Conservation (phyloP, 2,329 filamentous ascomycete species). For the Hawksworthiomyces lignivorus region DNA sequence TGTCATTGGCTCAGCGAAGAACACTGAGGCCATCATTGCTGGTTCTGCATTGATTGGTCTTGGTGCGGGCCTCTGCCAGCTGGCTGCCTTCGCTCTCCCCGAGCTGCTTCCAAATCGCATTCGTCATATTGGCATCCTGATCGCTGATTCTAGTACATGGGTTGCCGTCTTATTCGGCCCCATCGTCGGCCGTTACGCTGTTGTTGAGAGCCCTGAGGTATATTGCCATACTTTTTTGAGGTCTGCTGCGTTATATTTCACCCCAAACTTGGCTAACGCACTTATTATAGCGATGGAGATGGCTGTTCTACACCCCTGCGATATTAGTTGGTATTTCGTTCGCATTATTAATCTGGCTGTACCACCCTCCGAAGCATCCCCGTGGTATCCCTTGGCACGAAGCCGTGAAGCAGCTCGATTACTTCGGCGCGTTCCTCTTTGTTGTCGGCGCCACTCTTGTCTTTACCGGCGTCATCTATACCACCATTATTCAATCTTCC, state of each 20-base stretch:
- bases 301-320: constrained; percentile 36
- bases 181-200: constrained; percentile 34
- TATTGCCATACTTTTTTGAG: too few species aligned
- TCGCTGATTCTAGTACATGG: constrained; percentile 33
- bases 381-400: constrained; percentile 25
- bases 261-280: too few species aligned
- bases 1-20: constrained; percentile 29
- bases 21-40: constrained; percentile 29
- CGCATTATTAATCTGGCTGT: constrained; percentile 29
- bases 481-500: constrained; percentile 25
- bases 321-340: constrained; percentile 36
- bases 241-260: too few species aligned
- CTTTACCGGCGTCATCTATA: constrained; percentile 32
- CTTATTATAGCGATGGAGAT: constrained; percentile 26
- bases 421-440: constrained; percentile 29
- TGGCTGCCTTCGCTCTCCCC: constrained; percentile 36
- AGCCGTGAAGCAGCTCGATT: constrained; percentile 28
- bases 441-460: constrained; percentile 26
- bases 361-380: constrained; percentile 24
- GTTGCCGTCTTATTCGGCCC: constrained; percentile 37
- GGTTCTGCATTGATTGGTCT: constrained; percentile 33
- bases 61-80: constrained; percentile 32
- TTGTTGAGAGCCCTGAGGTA: constrained; percentile 21
- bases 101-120: constrained; percentile 41
- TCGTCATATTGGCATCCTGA: constrained; percentile 34